These are phyloP conservation scores for Caryopteris hybrid DNA, from an alignment of 305 asterid genomes.

Conservation along the genomic window DNA sequence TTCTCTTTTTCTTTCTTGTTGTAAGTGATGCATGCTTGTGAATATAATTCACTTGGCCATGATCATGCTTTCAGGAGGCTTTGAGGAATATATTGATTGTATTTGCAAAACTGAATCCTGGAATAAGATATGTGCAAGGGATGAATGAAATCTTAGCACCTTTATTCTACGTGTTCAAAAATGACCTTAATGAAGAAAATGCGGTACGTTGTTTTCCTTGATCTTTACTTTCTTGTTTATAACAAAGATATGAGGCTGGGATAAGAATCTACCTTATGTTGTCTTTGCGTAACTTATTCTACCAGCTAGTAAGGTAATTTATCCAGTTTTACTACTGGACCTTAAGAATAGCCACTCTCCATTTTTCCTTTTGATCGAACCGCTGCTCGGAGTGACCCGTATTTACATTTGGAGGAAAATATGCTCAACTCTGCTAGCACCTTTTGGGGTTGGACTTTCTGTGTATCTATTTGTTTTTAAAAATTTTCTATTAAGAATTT, in stretches of 20 bases:
- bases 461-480: not conserved
- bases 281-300: not conserved
- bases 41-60: conserved; percentile 48
- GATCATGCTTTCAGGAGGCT: conserved; percentile 64
- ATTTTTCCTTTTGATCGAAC: not conserved
- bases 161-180: conserved; percentile 67
- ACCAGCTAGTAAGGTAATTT: conserved; percentile 2
- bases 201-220: conserved; percentile 43
- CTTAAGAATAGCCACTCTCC: not conserved
- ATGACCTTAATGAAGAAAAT: conserved; percentile 74
- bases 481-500: not conserved
- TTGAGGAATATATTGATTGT: conserved; percentile 64
- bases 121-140: conserved; percentile 97
- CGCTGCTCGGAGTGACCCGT: not conserved
- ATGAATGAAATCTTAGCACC: conserved; percentile 98
- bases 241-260: not conserved
- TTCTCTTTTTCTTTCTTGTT: conserved; percentile 6
- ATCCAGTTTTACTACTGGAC: not conserved
- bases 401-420: not conserved
- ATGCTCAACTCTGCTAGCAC: not conserved
- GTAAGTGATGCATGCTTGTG: not conserved
- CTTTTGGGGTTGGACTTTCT: not conserved
- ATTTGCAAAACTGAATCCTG: conserved; percentile 94
- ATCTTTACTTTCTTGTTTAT: conserved; percentile 23
- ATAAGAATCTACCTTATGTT: conserved; percentile 13